These are phyloP conservation scores for Oryza meridionalis DNA, from an alignment of 176 grass and related monocot genomes.

Conservation along the genomic window DNA sequence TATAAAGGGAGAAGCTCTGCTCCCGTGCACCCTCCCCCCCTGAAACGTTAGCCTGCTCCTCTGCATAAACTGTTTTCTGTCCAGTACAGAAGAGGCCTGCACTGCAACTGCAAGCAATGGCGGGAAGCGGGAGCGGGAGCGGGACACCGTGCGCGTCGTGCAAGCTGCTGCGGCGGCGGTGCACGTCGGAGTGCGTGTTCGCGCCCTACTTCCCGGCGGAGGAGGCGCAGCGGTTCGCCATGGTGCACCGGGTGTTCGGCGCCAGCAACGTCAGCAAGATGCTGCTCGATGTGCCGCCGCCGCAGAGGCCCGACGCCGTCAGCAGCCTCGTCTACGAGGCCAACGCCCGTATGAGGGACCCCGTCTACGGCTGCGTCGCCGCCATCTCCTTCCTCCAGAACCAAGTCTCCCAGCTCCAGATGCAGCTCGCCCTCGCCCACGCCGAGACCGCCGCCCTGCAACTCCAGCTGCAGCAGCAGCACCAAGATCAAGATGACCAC, in stretches of 20 bases:
- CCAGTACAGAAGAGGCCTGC: neutral
- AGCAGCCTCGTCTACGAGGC: slow-evolving; percentile 94
- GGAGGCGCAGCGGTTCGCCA: slow-evolving; percentile 71
- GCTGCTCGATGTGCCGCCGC: slow-evolving; percentile 69
- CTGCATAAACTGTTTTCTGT: neutral
- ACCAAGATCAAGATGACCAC: neutral
- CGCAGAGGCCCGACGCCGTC: slow-evolving; percentile 64
- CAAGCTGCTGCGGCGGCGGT: slow-evolving; percentile 69
- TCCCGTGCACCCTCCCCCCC: slow-evolving; percentile 15
- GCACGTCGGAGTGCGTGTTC: slow-evolving; percentile 59
- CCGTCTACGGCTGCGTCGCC: slow-evolving; percentile 82
- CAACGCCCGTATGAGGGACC: slow-evolving; percentile 71
- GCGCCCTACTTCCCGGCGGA: slow-evolving; percentile 63
- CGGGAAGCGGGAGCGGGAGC: slow-evolving; percentile 19
- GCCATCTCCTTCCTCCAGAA: slow-evolving; percentile 83
- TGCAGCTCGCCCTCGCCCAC: slow-evolving; percentile 69
- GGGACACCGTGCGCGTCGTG: slow-evolving; percentile 57
- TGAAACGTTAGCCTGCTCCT: neutral
- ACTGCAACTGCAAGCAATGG: neutral
- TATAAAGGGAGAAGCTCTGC: slow-evolving; percentile 33
- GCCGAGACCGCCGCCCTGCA: slow-evolving; percentile 35
- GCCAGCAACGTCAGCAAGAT: slow-evolving; percentile 97
- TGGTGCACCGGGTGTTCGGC: slow-evolving; percentile 83
- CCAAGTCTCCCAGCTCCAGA: slow-evolving; percentile 72
- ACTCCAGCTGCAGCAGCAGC: neutral